Base-by-base conservation (phyloP, 371 early-diverging fungal species). In the Mortierella polycephala region DNA sequence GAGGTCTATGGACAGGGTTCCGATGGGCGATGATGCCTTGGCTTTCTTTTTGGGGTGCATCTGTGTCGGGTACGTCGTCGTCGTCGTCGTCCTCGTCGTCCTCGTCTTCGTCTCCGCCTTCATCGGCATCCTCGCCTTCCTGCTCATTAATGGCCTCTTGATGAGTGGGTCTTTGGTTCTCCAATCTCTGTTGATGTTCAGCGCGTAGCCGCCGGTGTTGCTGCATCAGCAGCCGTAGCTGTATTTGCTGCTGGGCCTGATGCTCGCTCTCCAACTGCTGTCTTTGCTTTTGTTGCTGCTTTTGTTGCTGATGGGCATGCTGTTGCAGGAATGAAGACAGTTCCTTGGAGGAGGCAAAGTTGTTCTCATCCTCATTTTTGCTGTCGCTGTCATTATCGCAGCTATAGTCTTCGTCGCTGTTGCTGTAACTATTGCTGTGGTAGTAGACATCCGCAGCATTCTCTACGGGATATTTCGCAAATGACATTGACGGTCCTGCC, bases 261-360 rank as follows among this genome's bases (percentile, higher is more conserved):
- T 7, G 64, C 40, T 57, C 57, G 12, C 50, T 14, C 20, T 61
- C 60, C 10, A 52, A 49, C 11, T 55, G 62, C 42, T 71, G 72
- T 44, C 46, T 18, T 12, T 65, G 71, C 21, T 50, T 40, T 11
- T 46, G 57, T 23, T 66, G 46, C 39, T 71, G 65, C 42, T 64
- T 51, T 16, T 64, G 71, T 13, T 51, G 64, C 3, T 68, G 56
- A 30, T 68, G 56, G 12, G 49, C 50, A 42, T 44, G 47, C 16
- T 39, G 61, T 1, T 65, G 62, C 0, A 65, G 37, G 7, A 60
- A 49, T 4, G 51, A 45, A 5, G 63, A 45, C 40, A 60, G 50
- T 11, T 64, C 61, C 41, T 64, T 55, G 55, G 60, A 42, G 7
- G 64, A 53, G 20, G 55, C 11, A 16, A 44, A n/a, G 5, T 51